Base-by-base conservation (phyloP, 2,329 filamentous ascomycete genomes). In the Botrytis cinerea region DNA sequence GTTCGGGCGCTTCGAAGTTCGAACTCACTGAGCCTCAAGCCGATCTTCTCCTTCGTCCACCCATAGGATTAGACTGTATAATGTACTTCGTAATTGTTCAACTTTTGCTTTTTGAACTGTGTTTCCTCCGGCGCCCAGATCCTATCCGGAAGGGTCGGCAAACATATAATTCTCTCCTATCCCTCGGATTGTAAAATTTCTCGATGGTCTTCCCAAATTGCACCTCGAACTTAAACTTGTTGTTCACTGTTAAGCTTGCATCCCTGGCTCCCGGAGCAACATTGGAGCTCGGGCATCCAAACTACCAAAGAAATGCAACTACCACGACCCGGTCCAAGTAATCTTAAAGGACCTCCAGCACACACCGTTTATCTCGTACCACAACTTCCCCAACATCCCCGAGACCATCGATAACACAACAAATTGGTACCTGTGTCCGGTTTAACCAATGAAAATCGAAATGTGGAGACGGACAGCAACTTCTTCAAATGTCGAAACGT, bases 301-400 rank as follows among this genome's bases (percentile, higher is more conserved):
- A 40, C 32, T 43, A 57, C 28, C 46, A 54, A 28, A 38, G 51
- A 3, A 38, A 16, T 68, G 35, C 64, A 68, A 28, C 64, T 57
- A 54, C 48, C 64, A 68, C 64, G 32, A 6, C 25, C 64, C 51
- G 48, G 35, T 20, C 64, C 64, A 68, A 43, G 66, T 68, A 57
- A 32, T 43, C n/a, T 67, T 45, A 45, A 62, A 40, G 22, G 35
- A 6, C 25, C 12, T 40, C 60, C 60, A 62, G 38, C 25, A 32
- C 22, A 67, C 63, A 48, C 45, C 63, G 63, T 67, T 66, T 38
- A 67, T 67, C 32, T 67, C 46, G 45, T 67, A 38, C 63, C 38
- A 67, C 16, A n/a, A n/a, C 63, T 67, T 67, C 46, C 64, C 64
- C 64, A 68, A 54, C 46, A 68, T 68, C 40, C 35, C 64, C 46